Evolutionary conservation across 176 grass and related monocot genomes (phyloP), one percentile per base, ranked within the genome.

Genomic region (Rhynchospora tenuis): DNA sequence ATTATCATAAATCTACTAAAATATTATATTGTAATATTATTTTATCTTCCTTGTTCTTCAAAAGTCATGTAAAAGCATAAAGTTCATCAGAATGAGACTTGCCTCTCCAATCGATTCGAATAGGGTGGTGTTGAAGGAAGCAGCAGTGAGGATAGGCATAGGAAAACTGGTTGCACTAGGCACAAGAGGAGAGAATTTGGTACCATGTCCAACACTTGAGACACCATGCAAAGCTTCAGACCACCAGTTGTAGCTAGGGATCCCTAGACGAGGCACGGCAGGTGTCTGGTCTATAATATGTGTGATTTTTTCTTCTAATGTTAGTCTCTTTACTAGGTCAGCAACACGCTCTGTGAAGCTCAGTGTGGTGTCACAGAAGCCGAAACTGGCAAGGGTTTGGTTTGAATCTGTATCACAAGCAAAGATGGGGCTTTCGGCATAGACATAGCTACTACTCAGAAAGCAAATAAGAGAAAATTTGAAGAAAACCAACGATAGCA

Each of bases 191-290:
- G 90, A 86, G 90, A 98, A 98, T 4, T 28, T 15, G 0, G 92
- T 92, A 9, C 95, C 95, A 2, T 87, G 92, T 0, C 95, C 90
- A 2, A 94, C 84, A 61, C 87, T 90, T 58, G 95, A 98, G 1
- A 98, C 95, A 9, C 95, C 95, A 87, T 98, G 95, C 29, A 98
- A 86, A 64, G 95, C 92, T 92, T 98, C 95, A 0, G 92, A 93
- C 95, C 95, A 98, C 95, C 95, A 98, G 86, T 98, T 91, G 67
- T 95, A 98, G 22, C 68, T 79, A 38, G 90, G 90, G 86, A 98
- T 95, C n/a, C 92, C 92, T 64, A 98, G 95, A 27, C 90, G 79
- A 1, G 77, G 68, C 71, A 98, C 85, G 59, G 88, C 89, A 50
- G 79, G 31, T 82, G 90, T 85, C 86, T 85, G 79, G 89, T 85